A percentile compares a stretch with the other conserved stretches of the same genome.
Conservation (phyloP, 306 rosid genomes). For the Senna siamea region DNA sequence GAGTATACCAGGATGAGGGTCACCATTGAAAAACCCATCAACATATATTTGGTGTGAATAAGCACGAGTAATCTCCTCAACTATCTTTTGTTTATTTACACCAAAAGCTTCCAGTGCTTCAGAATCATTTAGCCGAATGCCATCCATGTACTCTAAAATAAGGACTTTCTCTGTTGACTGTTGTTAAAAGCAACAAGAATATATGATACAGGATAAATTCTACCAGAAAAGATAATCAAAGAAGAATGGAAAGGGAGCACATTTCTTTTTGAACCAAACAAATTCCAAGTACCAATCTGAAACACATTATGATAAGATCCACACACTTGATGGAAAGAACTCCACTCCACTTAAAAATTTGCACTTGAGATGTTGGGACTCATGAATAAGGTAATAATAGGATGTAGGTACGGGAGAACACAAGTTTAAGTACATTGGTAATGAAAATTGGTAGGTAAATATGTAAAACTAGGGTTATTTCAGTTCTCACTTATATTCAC, state of each 20-base stretch:
- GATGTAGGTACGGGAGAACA: background rate
- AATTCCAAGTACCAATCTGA: constrained; percentile 9
- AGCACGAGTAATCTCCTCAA: constrained; percentile 98
- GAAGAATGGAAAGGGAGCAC: constrained; percentile 12
- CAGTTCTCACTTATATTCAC: background rate
- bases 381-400: constrained; percentile 20
- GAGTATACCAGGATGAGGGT: constrained; percentile 93
- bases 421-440: background rate
- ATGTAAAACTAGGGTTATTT: constrained; percentile 12
- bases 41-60: constrained; percentile 96
- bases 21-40: constrained; percentile 98
- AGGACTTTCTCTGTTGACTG: constrained; percentile 93
- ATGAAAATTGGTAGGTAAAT: constrained; percentile 15
- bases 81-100: constrained; percentile 78
- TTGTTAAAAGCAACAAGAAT: constrained; percentile 51
- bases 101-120: constrained; percentile 75
- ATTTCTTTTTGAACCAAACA: constrained; percentile 9
- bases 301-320: constrained; percentile 13
- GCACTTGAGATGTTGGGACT: constrained; percentile 18
- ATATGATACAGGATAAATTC: constrained; percentile 34
- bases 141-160: constrained; percentile 94
- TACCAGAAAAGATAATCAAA: constrained; percentile 21
- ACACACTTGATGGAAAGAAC: constrained; percentile 24
- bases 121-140: constrained; percentile 88
- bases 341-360: constrained; percentile 14